Evolutionary conservation across 257 asterid species (phyloP).

Genomic region (Coffea canephora): DNA sequence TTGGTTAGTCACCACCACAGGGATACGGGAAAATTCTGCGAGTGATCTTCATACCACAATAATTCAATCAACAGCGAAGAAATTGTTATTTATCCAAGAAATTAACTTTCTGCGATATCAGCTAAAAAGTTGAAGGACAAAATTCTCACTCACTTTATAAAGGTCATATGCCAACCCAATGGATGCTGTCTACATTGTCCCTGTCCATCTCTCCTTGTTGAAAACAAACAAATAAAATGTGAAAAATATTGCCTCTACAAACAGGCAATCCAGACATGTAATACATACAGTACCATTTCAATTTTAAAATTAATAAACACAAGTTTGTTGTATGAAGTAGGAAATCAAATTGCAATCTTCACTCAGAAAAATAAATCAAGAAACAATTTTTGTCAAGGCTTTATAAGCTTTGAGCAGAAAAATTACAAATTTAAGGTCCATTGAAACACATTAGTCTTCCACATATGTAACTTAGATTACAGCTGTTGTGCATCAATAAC

Average conservation of each 20-base stretch:
- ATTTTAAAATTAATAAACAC: not conserved
- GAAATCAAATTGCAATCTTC: not conserved
- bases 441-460: no score
- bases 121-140: conserved; percentile 10
- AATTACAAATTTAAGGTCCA: no score
- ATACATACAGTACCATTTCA: not conserved
- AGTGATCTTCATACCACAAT: conserved; percentile 52
- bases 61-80: conserved; percentile 7
- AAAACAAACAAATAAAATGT: not conserved
- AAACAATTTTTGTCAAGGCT: not conserved
- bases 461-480: no score
- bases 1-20: conserved; percentile 86
- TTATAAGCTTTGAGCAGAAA: no score
- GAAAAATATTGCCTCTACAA: conserved; percentile 4
- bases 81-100: not conserved
- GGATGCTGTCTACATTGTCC: conserved; percentile 54
- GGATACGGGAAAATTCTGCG: conserved; percentile 80
- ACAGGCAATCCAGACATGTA: not conserved
- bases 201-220: conserved; percentile 45
- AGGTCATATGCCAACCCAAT: conserved; percentile 81
- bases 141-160: conserved; percentile 71
- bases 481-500: no score
- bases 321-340: not conserved
- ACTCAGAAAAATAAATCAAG: not conserved
- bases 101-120: not conserved